Evolutionary conservation across 2,329 filamentous ascomycete species (phyloP).

Genomic region (Cladophialophora carrionii): DNA sequence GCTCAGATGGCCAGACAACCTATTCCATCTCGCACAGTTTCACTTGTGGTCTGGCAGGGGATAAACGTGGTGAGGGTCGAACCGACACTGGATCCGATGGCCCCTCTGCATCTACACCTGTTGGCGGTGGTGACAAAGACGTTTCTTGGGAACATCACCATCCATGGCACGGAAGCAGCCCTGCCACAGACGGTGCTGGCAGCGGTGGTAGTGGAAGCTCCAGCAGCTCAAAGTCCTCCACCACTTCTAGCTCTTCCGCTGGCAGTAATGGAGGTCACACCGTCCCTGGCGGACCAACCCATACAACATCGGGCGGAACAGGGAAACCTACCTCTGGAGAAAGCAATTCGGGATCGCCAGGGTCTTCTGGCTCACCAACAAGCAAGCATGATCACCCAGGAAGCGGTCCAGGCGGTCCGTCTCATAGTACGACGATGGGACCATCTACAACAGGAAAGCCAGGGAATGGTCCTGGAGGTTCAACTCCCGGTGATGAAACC

Average conservation of each 20-base stretch:
- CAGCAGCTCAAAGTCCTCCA: background rate
- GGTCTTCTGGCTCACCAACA: background rate
- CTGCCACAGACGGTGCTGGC: background rate
- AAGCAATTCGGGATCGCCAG: background rate
- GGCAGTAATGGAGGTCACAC: conserved; percentile 4
- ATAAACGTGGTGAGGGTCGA: conserved; percentile 13
- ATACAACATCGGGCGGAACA: background rate
- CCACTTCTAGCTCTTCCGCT: background rate
- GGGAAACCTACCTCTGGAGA: background rate
- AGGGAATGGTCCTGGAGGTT: background rate
- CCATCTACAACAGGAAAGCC: conserved; percentile 4
- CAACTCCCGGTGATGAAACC: conserved; percentile 2
- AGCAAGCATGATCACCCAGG: background rate
- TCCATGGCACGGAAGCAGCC: conserved; percentile 26
- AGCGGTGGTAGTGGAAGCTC: background rate
- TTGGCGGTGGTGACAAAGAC: background rate
- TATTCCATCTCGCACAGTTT: conserved; percentile 28
- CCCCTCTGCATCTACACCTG: background rate
- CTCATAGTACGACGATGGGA: conserved; percentile 2
- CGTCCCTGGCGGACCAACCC: background rate
- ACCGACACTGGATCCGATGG: conserved; percentile 1
- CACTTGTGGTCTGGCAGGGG: conserved; percentile 20
- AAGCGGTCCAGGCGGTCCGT: background rate
- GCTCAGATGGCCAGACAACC: conserved; percentile 19
- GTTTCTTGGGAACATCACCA: conserved; percentile 25